These are phyloP conservation scores for Zasmidium citrigriseum DNA, from an alignment of 2,329 filamentous ascomycete species.

Conservation along the genomic window DNA sequence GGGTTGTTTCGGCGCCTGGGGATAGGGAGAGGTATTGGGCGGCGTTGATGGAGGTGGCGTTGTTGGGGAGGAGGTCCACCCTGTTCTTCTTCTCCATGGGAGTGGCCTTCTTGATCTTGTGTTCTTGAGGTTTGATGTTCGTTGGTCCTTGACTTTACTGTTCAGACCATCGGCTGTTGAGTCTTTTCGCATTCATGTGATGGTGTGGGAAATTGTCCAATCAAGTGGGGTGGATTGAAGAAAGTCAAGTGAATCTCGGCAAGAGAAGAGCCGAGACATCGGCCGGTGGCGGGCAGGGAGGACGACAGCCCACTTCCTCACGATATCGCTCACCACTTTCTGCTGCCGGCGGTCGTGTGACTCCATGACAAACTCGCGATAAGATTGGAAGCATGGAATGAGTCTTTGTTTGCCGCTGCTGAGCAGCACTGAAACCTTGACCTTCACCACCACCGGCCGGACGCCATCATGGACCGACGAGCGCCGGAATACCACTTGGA, in stretches of 20 bases:
- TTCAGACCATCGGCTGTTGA: not conserved
- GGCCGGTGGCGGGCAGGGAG: not conserved
- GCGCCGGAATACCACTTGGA: constrained; percentile 91
- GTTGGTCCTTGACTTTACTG: not conserved
- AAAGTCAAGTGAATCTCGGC: not conserved
- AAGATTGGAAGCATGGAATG: not conserved
- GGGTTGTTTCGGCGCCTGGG: not conserved
- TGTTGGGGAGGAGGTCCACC: not conserved
- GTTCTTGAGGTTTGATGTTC: not conserved
- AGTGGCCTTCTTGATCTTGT: no score
- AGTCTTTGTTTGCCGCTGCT: constrained; percentile 4
- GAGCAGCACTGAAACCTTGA: constrained; percentile 8
- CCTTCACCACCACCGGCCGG: not conserved
- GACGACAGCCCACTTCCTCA: not conserved
- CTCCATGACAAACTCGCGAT: not conserved
- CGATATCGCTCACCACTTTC: not conserved
- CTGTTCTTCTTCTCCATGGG: no score
- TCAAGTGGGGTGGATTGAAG: not conserved
- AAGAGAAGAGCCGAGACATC: not conserved
- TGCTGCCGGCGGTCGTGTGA: not conserved
- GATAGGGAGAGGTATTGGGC: constrained; percentile 10
- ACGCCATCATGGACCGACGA: constrained; percentile 59
- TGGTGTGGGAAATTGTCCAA: not conserved
- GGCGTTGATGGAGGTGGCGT: not conserved
- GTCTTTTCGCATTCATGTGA: not conserved